A percentile compares a stretch with the other conserved stretches of the same genome.
Evolutionary conservation across 2,329 filamentous ascomycete species (phyloP).

Genomic region (Monilinia aucupariae): DNA sequence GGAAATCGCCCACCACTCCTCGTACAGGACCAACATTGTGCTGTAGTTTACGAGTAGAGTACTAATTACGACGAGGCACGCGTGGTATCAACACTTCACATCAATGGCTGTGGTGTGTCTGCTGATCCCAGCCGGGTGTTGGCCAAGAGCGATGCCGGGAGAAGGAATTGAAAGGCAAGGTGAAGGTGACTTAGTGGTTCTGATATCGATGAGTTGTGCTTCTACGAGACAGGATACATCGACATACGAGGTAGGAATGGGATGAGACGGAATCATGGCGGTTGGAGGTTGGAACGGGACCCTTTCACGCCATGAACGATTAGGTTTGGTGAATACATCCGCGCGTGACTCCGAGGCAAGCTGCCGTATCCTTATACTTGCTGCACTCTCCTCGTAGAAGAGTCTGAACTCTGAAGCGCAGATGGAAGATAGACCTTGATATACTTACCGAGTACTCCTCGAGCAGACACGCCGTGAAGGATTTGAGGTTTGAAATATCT

Average conservation of each 20-base stretch:
- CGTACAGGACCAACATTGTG: not conserved
- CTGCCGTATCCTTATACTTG: not conserved
- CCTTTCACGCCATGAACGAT: not conserved
- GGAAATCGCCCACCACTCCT: not conserved
- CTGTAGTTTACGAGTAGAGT: not conserved
- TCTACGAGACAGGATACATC: not conserved
- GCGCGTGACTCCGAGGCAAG: not conserved
- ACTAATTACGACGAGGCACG: not conserved
- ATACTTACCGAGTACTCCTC: no score
- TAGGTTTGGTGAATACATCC: not conserved
- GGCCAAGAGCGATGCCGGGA: constrained; percentile 4
- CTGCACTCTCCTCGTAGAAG: no score
- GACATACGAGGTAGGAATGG: not conserved
- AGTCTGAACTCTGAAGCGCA: no score
- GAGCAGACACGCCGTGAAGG: no score
- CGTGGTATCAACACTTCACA: not conserved
- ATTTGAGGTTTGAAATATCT: not conserved
- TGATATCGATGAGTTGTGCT: not conserved
- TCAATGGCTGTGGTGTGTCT: not conserved
- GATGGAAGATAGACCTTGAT: no score
- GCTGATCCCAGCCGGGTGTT: not conserved
- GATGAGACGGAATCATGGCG: not conserved
- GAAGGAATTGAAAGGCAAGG: not conserved
- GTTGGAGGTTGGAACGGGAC: no score
- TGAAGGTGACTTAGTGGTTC: not conserved